Percentiles rank a stretch among this genome's conserved stretches.
Conservation (phyloP, 2,329 filamentous ascomycete genomes). For the Fusarium newnesense region DNA sequence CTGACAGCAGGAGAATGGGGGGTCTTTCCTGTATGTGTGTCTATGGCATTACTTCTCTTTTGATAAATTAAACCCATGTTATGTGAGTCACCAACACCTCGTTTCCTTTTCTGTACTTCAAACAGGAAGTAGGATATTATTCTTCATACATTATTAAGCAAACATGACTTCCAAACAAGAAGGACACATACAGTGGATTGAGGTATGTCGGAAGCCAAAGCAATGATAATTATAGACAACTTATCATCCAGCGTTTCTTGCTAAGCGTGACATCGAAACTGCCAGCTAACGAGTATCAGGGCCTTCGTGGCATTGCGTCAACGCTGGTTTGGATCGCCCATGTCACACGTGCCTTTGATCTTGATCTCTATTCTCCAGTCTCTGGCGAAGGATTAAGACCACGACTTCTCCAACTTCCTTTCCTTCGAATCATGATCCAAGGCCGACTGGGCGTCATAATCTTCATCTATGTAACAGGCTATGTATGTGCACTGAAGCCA, state of each 20-base stretch:
- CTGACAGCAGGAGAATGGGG: neutral
- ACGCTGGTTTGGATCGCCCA: neutral
- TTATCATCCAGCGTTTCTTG: neutral
- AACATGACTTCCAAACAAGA: neutral
- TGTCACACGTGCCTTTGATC: neutral
- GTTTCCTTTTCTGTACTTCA: accelerated
- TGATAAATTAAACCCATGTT: accelerated
- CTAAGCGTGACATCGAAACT: accelerated
- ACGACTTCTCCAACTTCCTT: neutral
- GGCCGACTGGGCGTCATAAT: neutral
- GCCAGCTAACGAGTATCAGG: neutral
- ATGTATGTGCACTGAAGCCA: neutral
- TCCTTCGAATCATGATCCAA: neutral
- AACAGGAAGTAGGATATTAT: accelerated
- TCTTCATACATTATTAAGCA: accelerated
- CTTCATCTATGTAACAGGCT: neutral
- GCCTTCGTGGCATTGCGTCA: neutral
- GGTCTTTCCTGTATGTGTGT: accelerated
- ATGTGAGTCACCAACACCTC: accelerated
- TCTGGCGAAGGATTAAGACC: neutral
- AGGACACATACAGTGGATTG: neutral
- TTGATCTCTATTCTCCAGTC: neutral
- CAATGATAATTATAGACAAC: accelerated
- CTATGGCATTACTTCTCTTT: neutral
- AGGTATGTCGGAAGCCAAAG: neutral